Base-by-base conservation (phyloP, 192 early-diverging fungal species). In the Piromyces finnis region DNA sequence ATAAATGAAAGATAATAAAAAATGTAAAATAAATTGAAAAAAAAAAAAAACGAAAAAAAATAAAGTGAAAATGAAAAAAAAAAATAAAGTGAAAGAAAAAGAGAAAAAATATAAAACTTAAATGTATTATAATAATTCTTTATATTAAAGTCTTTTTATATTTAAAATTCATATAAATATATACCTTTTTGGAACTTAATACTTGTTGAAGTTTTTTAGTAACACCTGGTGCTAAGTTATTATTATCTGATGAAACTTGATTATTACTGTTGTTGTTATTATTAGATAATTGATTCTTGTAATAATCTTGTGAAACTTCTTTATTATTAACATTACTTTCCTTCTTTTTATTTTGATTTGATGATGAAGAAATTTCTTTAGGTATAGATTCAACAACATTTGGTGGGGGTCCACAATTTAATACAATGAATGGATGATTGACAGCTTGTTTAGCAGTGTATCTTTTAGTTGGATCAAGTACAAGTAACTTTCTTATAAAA, bases 361-460 rank as follows among this genome's bases (percentile, higher is more conserved):
- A n/a, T 7, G 51, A 68, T n/a, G 1, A 5, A 11, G 51, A n/a
- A 9, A 68, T 68, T 68, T 68, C 51, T 68, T 68, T 68, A 5
- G 51, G 51, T 22, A 68, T 68, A 9, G 22, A 17, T 68, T 68
- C 51, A 68, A 68, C 51, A n/a, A 18, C 22, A 51, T 51, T 51
- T 51, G 51, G 51, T 68, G 51, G 51, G 9, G 51, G 51, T 68
- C 51, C 51, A 68, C 51, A 68, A n/a, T 68, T 68, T 27, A 68
- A 26, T 9, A 68, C 51, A 68, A 68, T 68, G 11, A 68, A 96
- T 22, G 92, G 90, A 78, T 96, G 94, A 32, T 84, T 78, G 37
- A 95, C 84, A 0, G 94, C 94, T 86, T 93, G 86, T 18, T 84
- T 83, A 12, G 92, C 95, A 1, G 92, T 95, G 84, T 93, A 88